Base-by-base conservation (phyloP, 345 rosid genomes). In the Brassica nigra region DNA sequence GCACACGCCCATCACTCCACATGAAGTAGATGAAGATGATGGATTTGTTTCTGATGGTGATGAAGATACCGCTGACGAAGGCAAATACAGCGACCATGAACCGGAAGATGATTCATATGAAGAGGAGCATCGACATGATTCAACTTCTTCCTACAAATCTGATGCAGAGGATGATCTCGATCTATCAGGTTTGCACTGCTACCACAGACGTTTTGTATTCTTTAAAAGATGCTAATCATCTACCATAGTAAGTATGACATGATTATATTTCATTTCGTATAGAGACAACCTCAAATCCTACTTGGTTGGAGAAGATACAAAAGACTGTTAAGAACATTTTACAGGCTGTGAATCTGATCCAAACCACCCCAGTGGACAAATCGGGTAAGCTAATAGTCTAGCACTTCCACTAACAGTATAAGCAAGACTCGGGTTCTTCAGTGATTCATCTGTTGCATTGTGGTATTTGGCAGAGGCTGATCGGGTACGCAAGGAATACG, bases 271-370 rank as follows among this genome's bases (percentile, higher is more conserved):
- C 18, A 18, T 18, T 18, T 18, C 30, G 47, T 49, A 61, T 69
- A 94, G 95, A 89, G 76, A 80, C 86, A 66, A 84, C 74, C 65
- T 83, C 83, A 78, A 85, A 77, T 66, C 87, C 86, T 71, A 89
- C 93, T 62, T 93, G 97, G 99, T 81, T 93, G 88, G 94, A 89
- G 89, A 90, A 85, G 87, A 87, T 93, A 83, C 93, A 88, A 74
- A 76, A 76, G 79, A 88, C 91, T 70, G 86, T 88, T 47, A 73
- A 81, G 73, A 84, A 74, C 83, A 79, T 96, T 73, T 80, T 96
- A 39, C 89, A 75, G 78, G 89, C 95, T 85, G 89, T 96, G 84
- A 89, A 90, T 85, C 34, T 92, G 65, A 87, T 96, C 79, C 90
- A 79, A 78, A 80, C 90, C 67, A 80, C 91, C 34, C 97, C 97